phyloP scores from a whole-genome alignment of 768 basidiomycete species.

The Kwoniella dendrophila region DNA sequence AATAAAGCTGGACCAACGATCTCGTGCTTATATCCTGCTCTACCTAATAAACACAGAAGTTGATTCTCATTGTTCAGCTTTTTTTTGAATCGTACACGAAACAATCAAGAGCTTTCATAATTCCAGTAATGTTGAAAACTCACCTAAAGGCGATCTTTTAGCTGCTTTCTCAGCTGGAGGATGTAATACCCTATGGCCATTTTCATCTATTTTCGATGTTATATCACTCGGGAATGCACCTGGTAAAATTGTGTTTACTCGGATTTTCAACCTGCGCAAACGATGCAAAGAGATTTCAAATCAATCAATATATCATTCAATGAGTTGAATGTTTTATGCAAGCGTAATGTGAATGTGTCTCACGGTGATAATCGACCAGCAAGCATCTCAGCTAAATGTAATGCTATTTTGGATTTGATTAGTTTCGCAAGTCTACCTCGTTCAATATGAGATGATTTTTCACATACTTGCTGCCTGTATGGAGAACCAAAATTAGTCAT shows the following conservation, averaged over 20 bases:
- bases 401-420: background rate
- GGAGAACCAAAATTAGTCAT: background rate
- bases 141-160: slow-evolving; percentile 5
- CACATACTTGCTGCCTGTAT: slow-evolving; percentile 26
- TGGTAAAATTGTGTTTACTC: slow-evolving; percentile 42
- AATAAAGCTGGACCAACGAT: slow-evolving; percentile 43
- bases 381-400: slow-evolving; percentile 25
- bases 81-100: no score
- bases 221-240: slow-evolving; percentile 43
- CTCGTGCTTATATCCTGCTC: slow-evolving; percentile 35
- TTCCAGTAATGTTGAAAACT: no score
- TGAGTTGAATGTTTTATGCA: background rate
- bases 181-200: slow-evolving; percentile 14
- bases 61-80: no score
- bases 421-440: background rate
- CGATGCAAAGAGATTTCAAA: no score
- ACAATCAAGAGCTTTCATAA: no score
- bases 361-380: slow-evolving; percentile 32
- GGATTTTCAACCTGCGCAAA: slow-evolving; percentile 33
- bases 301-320: no score
- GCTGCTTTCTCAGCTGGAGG: slow-evolving; percentile 13
- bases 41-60: no score
- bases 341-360: background rate
- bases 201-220: slow-evolving; percentile 19
- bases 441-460: background rate